These are phyloP conservation scores for Amanita subjunquillea DNA, from an alignment of 768 basidiomycete genomes.

Conservation along the genomic window DNA sequence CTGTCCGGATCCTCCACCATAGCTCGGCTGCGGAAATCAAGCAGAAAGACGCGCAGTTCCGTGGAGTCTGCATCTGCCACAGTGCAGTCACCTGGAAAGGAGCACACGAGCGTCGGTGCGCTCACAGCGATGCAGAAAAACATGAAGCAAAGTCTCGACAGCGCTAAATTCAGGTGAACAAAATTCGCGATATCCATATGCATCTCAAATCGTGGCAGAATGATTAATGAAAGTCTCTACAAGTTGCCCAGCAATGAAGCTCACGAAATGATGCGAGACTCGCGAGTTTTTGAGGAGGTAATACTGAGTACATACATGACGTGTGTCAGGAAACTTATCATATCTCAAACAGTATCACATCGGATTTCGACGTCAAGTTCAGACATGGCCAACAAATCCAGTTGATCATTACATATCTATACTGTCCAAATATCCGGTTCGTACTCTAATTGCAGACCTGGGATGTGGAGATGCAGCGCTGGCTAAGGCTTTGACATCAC, in stretches of 20 bases:
- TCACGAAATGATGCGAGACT: constrained; percentile 75
- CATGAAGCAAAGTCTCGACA: constrained; percentile 74
- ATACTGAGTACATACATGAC: constrained; percentile 6
- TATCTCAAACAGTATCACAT: constrained; percentile 66
- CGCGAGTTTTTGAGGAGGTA: constrained; percentile 78
- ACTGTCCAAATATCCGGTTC: constrained; percentile 53
- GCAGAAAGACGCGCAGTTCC: constrained; percentile 8
- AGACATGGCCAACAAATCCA: constrained; percentile 91
- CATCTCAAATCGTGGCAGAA: constrained; percentile 28
- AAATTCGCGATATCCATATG: neutral
- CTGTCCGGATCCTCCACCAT: constrained; percentile 6
- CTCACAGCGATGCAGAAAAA: constrained; percentile 67
- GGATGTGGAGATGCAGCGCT: constrained; percentile 94
- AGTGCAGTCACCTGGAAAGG: constrained; percentile 5
- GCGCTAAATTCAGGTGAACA: constrained; percentile 77
- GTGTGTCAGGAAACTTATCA: neutral
- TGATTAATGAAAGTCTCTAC: constrained; percentile 91
- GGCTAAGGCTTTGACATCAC: constrained; percentile 61
- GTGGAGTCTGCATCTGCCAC: constrained; percentile 4
- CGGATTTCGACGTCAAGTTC: constrained; percentile 87
- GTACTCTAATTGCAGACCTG: constrained; percentile 79
- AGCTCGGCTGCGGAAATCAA: constrained; percentile 9
- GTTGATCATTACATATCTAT: constrained; percentile 68
- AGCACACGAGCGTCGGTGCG: constrained; percentile 8
- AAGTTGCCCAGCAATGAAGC: constrained; percentile 73